A percentile compares a stretch with the other conserved stretches of the same genome.
Conservation (phyloP, 2,329 filamentous ascomycete genomes). For the Salinomyces thailandicus region DNA sequence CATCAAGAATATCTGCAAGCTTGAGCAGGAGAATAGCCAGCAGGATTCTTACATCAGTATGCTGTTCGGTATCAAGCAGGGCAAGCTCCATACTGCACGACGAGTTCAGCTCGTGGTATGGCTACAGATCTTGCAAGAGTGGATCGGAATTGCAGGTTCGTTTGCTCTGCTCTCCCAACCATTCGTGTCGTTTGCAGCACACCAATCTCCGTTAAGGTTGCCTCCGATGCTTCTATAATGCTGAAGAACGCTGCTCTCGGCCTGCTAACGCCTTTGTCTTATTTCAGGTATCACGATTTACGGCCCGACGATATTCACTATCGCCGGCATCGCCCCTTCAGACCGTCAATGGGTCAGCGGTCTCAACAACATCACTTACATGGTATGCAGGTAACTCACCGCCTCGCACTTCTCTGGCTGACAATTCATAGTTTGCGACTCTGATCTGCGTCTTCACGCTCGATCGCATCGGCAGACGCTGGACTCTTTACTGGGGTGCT, state of each 20-base stretch:
- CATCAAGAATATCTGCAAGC: constrained; percentile 51
- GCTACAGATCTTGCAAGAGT: constrained; percentile 32
- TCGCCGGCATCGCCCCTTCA: constrained; percentile 24
- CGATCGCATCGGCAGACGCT: constrained; percentile 25
- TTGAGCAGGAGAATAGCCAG: constrained; percentile 39
- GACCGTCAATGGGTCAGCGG: constrained; percentile 34
- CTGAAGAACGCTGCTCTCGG: no score
- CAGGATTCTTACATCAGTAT: constrained; percentile 24
- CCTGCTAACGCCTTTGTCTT: no score
- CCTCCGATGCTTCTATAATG: no score
- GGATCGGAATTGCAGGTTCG: constrained; percentile 16
- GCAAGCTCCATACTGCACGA: constrained; percentile 26
- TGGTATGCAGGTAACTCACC: not conserved
- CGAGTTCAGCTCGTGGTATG: constrained; percentile 31
- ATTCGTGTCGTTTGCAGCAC: not conserved
- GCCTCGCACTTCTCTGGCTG: not conserved
- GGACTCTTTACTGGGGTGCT: constrained; percentile 27
- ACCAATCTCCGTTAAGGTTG: constrained; percentile 5
- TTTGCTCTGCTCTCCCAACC: not conserved
- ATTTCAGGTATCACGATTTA: constrained; percentile 25
- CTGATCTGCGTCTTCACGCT: constrained; percentile 28
- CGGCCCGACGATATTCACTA: constrained; percentile 25
- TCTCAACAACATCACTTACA: constrained; percentile 26
- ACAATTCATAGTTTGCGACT: constrained; percentile 23
- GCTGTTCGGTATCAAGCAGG: constrained; percentile 23